A percentile compares a stretch with the other conserved stretches of the same genome.
These are phyloP conservation scores for Wickerhamiella spandovensis DNA, from an alignment of 805 yeast species.

Conservation along the genomic window DNA sequence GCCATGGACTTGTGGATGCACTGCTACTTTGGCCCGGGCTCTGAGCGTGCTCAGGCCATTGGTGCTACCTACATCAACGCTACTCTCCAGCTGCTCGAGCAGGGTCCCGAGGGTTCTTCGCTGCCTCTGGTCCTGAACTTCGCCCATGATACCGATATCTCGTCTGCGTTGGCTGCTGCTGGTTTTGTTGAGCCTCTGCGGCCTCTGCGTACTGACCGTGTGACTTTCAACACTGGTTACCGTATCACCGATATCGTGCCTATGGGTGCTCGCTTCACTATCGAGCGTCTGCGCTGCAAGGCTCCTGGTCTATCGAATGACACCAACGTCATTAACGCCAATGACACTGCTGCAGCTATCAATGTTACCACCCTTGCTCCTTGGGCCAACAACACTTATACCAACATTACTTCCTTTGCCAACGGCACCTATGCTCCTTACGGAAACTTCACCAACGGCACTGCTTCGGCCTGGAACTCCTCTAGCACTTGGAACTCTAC, in stretches of 20 bases:
- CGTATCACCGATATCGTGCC: conserved; percentile 36
- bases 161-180: conserved; percentile 33
- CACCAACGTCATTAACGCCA: conserved; percentile 3
- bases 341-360: conserved; percentile 6
- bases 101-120: conserved; percentile 21
- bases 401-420: conserved; percentile 4
- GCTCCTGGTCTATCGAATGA: conserved; percentile 5
- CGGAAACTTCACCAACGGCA: background rate
- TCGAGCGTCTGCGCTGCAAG: conserved; percentile 37
- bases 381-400: conserved; percentile 1
- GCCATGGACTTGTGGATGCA: conserved; percentile 30
- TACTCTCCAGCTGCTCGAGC: conserved; percentile 31
- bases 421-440: conserved; percentile 8
- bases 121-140: conserved; percentile 32
- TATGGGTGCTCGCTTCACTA: conserved; percentile 39
- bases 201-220: conserved; percentile 4
- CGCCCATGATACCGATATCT: conserved; percentile 44
- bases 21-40: conserved; percentile 39
- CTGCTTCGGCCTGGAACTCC: background rate
- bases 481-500: conserved; percentile 1
- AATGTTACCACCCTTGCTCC: background rate
- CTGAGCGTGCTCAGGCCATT: conserved; percentile 28
- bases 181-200: conserved; percentile 24
- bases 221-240: conserved; percentile 35
- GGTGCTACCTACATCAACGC: conserved; percentile 39